These are phyloP conservation scores for Lyophyllum semitale DNA, from an alignment of 768 basidiomycete species.

Conservation along the genomic window DNA sequence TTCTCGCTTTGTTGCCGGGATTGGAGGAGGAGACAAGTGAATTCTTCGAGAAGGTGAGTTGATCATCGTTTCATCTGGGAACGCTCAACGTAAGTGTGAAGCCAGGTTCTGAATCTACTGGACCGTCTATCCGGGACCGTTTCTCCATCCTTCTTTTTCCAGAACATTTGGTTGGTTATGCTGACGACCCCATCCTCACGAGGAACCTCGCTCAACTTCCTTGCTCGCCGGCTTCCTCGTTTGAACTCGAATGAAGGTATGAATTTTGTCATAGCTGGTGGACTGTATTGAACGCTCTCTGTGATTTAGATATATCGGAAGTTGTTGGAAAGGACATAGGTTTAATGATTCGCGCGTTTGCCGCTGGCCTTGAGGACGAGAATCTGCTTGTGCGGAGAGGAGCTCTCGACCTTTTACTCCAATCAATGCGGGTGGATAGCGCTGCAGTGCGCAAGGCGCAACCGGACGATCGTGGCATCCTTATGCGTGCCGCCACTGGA, in stretches of 20 bases:
- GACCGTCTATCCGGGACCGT: slow-evolving; percentile 84
- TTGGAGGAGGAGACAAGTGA: slow-evolving; percentile 98
- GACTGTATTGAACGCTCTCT: not conserved
- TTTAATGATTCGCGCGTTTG: slow-evolving; percentile 91
- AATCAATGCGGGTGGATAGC: slow-evolving; percentile 75
- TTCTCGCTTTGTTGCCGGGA: slow-evolving; percentile 90
- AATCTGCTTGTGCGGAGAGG: slow-evolving; percentile 88
- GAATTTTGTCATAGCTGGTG: not conserved
- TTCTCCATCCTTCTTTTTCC: slow-evolving; percentile 88
- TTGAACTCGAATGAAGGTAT: slow-evolving; percentile 72
- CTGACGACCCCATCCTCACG: slow-evolving; percentile 86
- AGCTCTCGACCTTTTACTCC: slow-evolving; percentile 81
- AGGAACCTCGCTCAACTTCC: slow-evolving; percentile 84
- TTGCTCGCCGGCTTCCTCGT: slow-evolving; percentile 77
- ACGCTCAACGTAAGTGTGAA: not conserved
- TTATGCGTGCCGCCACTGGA: slow-evolving; percentile 83
- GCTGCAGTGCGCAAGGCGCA: slow-evolving; percentile 68
- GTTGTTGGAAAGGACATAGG: slow-evolving; percentile 88
- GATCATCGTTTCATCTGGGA: slow-evolving; percentile 11
- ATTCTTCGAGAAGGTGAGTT: slow-evolving; percentile 84
- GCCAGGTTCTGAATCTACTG: slow-evolving; percentile 75
- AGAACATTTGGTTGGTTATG: slow-evolving; percentile 94
- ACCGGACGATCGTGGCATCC: slow-evolving; percentile 71
- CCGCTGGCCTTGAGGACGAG: slow-evolving; percentile 90
- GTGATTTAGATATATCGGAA: slow-evolving; percentile 54